Evolutionary conservation across 2,329 filamentous ascomycete genomes (phyloP), one percentile per base, ranked within the genome.

Genomic region (Raffaelea ambrosiae): DNA sequence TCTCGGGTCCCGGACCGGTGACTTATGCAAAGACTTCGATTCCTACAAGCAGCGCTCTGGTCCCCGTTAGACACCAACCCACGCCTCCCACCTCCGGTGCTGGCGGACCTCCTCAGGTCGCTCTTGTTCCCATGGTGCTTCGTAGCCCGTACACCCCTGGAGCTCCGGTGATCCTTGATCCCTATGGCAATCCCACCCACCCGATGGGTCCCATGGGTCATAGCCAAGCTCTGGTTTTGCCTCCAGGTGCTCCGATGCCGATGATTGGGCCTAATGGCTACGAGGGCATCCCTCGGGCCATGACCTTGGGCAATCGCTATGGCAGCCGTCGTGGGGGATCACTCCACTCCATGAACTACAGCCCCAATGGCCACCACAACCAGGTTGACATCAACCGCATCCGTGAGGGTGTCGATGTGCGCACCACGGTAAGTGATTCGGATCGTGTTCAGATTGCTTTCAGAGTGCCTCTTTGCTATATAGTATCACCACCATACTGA

Each of bases 371-470:
- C 26, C 73, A 79, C 51, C 77, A 82, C 57, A 84, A 83, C 49
- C 71, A 79, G 21, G 80, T 84, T 5, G 79, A 83, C 51, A 70
- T 79, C 43, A 66, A 68, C 48, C 71, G 73, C n/a, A 83, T 83
- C 55, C 68, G 71, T 18, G 72, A 79, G 16, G 85, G 85, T 10
- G 76, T 77, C 41, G 85, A 89, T 60, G 84, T 88, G 50, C 78
- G 85, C 45, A 88, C 85, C 9, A 89, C 84, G 1, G 84, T 86
- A 68, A 65, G 76, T 66, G 22, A 3, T 31, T 16, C 9, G 26
- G 13, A 18, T n/a, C 11, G 2, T 33, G 33, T 40, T 26, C 13
- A 22, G 5, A 19, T 43, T 9, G 9, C 31, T 33, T 33, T n/a
- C n/a, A n/a, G n/a, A n/a, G n/a, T n/a, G n/a, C n/a, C n/a, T n/a